Percentiles rank a stretch among this genome's conserved stretches.
These are phyloP conservation scores for Lactuca sativa DNA, from an alignment of 129 eudicot genomes.

Conservation along the genomic window DNA sequence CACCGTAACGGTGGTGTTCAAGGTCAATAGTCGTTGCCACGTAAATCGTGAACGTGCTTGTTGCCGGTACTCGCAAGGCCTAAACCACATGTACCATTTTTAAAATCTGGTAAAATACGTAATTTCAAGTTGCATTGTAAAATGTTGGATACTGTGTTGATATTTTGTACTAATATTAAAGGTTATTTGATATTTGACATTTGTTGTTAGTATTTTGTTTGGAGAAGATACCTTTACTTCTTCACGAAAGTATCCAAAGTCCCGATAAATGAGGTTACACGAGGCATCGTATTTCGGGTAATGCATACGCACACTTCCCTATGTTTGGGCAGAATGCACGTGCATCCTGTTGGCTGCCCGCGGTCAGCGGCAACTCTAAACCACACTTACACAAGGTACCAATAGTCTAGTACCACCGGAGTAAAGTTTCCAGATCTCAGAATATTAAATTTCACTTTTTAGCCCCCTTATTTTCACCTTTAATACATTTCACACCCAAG, in stretches of 20 bases:
- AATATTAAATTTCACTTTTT: not conserved
- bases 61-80: no score
- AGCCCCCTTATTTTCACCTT: not conserved
- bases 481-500: not conserved
- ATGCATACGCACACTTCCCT: slow-evolving; percentile 23
- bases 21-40: no score
- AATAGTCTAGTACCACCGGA: not conserved
- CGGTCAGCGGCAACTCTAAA: slow-evolving; percentile 27
- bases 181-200: slow-evolving; percentile 19
- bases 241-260: slow-evolving; percentile 37
- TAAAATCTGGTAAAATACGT: no score
- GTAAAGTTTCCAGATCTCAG: slow-evolving; percentile 31
- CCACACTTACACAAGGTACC: slow-evolving; percentile 8
- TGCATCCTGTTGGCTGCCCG: slow-evolving; percentile 38
- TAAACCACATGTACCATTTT: no score
- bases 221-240: slow-evolving; percentile 29
- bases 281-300: slow-evolving; percentile 40
- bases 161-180: slow-evolving; percentile 1
- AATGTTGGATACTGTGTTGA: no score
- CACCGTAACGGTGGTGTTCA: no score
- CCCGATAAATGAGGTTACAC: slow-evolving; percentile 41
- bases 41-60: no score
- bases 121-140: no score
- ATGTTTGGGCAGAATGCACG: slow-evolving; percentile 37
- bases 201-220: slow-evolving; percentile 30